These are phyloP conservation scores for Aspergillus bridgeri DNA, from an alignment of 495 filamentous ascomycete species.

Conservation along the genomic window DNA sequence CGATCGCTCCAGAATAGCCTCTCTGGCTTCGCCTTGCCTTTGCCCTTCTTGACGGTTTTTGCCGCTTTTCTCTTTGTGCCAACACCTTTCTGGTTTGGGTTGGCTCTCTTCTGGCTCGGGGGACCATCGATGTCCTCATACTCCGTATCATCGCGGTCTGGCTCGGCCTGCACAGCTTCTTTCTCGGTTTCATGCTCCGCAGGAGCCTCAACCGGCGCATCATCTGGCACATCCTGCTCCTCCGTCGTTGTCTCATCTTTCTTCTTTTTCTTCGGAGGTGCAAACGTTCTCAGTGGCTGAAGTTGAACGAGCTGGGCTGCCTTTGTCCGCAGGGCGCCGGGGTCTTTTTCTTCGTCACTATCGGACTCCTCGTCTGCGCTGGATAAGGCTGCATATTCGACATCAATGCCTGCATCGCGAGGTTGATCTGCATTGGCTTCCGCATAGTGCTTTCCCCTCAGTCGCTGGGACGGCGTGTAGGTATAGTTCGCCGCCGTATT, in stretches of 20 bases:
- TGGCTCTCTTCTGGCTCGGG: neutral
- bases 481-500: slow-evolving; percentile 16
- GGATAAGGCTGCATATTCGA: slow-evolving; percentile 15
- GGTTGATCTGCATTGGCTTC: slow-evolving; percentile 3
- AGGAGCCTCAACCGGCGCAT: neutral
- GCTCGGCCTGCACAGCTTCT: neutral
- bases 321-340: neutral
- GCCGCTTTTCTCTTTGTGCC: neutral
- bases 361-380: slow-evolving; percentile 15
- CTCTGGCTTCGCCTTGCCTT: slow-evolving; percentile 6
- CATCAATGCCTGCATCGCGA: neutral
- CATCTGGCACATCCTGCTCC: neutral
- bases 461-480: slow-evolving; percentile 33
- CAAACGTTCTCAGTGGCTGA: neutral
- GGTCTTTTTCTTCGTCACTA: neutral
- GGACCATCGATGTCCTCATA: slow-evolving; percentile 4
- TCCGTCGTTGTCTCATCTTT: neutral
- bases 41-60: neutral
- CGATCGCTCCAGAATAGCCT: slow-evolving; percentile 18
- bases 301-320: neutral
- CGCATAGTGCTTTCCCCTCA: slow-evolving; percentile 25
- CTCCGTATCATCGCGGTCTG: slow-evolving; percentile 3
- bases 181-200: neutral
- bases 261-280: neutral
- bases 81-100: neutral